Conservation (phyloP, 768 basidiomycete species). For the Cytidiella melzeri region DNA sequence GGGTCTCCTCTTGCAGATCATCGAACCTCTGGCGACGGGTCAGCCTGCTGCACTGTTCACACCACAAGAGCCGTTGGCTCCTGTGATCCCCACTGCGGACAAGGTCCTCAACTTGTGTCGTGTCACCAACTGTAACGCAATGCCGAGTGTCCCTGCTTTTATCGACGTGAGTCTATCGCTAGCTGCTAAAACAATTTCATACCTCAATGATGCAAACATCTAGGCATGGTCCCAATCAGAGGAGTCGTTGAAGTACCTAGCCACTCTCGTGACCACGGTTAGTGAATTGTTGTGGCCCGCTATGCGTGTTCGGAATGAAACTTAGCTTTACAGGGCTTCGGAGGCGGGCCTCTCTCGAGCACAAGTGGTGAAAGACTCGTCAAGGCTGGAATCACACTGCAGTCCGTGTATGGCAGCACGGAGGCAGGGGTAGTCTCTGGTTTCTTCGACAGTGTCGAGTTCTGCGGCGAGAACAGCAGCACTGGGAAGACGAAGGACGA, state of each 20-base stretch:
- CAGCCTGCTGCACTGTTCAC: conserved; percentile 6
- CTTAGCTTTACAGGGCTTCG: conserved; percentile 8
- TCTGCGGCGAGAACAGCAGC: background rate
- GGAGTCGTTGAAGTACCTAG: conserved; percentile 10
- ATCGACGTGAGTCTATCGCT: conserved; percentile 6
- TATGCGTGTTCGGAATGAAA: background rate
- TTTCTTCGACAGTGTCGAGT: conserved; percentile 5
- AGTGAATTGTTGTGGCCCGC: background rate
- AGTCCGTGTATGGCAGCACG: conserved; percentile 13
- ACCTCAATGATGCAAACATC: background rate
- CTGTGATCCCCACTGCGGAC: conserved; percentile 9
- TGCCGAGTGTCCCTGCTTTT: conserved; percentile 10
- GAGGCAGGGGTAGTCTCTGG: conserved; percentile 10
- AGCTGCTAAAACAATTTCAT: background rate
- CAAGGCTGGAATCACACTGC: conserved; percentile 12
- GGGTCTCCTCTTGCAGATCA: conserved; percentile 23
- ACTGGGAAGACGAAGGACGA: conserved; percentile 5
- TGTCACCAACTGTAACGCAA: conserved; percentile 1
- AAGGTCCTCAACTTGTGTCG: conserved; percentile 3
- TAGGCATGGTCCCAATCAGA: conserved; percentile 17
- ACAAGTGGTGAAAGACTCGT: conserved; percentile 14
- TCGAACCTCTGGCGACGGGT: conserved; percentile 16
- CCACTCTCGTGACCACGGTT: conserved; percentile 10
- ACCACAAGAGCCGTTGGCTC: conserved; percentile 5
- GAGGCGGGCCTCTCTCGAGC: conserved; percentile 14